These are phyloP conservation scores for Linnemannia zychae DNA, from an alignment of 192 early-diverging fungal species.

Conservation along the genomic window DNA sequence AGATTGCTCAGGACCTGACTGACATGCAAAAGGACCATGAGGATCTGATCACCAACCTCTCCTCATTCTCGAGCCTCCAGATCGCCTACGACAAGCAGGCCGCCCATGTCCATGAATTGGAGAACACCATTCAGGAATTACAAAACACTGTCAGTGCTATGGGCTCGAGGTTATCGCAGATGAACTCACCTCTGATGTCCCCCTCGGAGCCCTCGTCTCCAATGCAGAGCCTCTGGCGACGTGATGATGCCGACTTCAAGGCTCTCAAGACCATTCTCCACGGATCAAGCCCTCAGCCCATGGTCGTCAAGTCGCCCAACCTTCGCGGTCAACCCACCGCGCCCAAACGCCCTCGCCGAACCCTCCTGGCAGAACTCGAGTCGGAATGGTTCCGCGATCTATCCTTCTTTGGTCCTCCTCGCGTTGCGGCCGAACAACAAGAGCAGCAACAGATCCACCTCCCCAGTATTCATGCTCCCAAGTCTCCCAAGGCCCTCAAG, in stretches of 20 bases:
- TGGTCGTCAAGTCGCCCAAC: constrained; percentile 39
- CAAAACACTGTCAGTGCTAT: constrained; percentile 44
- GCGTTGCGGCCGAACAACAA: constrained; percentile 13
- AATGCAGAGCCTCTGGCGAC: constrained; percentile 35
- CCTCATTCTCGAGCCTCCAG: constrained; percentile 28
- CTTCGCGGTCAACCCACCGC: constrained; percentile 25
- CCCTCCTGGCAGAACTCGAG: constrained; percentile 67
- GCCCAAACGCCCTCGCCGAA: constrained; percentile 23
- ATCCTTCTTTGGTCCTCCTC: constrained; percentile 46
- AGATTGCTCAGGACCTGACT: constrained; percentile 25
- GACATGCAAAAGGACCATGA: constrained; percentile 42
- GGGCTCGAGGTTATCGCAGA: constrained; percentile 45
- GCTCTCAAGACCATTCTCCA: constrained; percentile 53
- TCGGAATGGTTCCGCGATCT: constrained; percentile 61
- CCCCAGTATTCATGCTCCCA: background rate
- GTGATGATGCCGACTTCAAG: constrained; percentile 46
- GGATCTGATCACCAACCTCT: constrained; percentile 25
- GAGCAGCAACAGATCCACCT: constrained; percentile 23
- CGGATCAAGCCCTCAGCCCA: constrained; percentile 26
- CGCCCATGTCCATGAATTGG: constrained; percentile 38
- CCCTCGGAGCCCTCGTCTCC: constrained; percentile 42
- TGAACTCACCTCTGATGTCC: constrained; percentile 51
- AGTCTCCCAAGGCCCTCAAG: constrained; percentile 41
- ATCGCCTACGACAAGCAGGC: constrained; percentile 28
- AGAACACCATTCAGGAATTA: constrained; percentile 33